phyloP scores from a whole-genome alignment of 1,284 basidiomycete species.

The Boletus sp. region DNA sequence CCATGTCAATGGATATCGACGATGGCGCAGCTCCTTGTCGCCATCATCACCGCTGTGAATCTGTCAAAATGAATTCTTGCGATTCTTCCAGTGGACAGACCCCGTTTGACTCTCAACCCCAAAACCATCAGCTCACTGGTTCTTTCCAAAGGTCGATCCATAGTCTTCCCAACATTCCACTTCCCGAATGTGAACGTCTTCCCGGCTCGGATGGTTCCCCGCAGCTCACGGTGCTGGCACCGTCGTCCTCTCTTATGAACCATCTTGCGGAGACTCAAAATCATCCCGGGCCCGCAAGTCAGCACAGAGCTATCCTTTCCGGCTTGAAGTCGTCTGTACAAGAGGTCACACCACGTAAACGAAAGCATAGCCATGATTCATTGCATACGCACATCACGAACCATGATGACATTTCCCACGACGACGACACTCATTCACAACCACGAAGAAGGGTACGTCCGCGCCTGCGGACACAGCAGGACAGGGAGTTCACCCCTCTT shows the following conservation, averaged over 20 bases:
- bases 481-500: constrained; percentile 23
- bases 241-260: background rate
- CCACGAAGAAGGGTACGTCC: constrained; percentile 8
- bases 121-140: background rate
- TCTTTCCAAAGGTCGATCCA: background rate
- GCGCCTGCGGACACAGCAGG: constrained; percentile 7
- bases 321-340: background rate
- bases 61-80: background rate
- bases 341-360: constrained; percentile 17
- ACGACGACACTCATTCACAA: background rate
- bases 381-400: background rate
- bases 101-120: background rate
- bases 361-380: constrained; percentile 10
- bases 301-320: background rate
- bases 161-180: background rate
- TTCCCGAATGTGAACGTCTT: background rate
- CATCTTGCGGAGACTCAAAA: background rate
- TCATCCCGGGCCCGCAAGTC: background rate
- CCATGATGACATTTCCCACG: background rate
- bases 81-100: background rate
- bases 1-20: constrained; percentile 13
- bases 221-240: background rate
- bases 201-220: background rate
- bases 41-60: background rate
- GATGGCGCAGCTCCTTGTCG: background rate